Base-by-base conservation (phyloP, 805 yeast genomes). In the Myxozyma melibiosi region DNA sequence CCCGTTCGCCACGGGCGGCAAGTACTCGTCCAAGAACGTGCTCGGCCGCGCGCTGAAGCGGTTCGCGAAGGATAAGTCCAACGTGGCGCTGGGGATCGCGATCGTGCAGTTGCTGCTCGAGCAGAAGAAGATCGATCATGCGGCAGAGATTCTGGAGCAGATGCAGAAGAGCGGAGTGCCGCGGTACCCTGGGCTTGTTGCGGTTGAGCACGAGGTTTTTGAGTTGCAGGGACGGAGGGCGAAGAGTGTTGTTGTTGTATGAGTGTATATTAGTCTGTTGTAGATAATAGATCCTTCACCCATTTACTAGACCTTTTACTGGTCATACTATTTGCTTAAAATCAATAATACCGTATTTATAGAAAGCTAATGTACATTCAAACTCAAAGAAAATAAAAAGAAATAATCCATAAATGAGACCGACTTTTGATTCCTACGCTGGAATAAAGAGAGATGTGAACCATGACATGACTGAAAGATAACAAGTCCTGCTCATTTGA, bases 201-300 rank as follows among this genome's bases (percentile, higher is more conserved):
- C 83, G 27, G 70, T 78, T 4, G 69, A 84, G 28, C 73, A 79
- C 8, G 73, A 80, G 13, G 66, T 84, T 5, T 82, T 80, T 67
- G 85, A 81, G 60, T 14, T 51, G 42, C 44, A 51, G 22, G 43
- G 49, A 33, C 35, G 37, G 41, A 34, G 24, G n/a, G n/a, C n/a
- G n/a, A n/a, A n/a, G n/a, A n/a, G n/a, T n/a, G n/a, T n/a, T n/a
- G n/a, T n/a, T n/a, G n/a, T n/a, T n/a, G n/a, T n/a, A n/a, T n/a
- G n/a, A n/a, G n/a, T n/a, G n/a, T n/a, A n/a, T n/a, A n/a, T n/a
- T n/a, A n/a, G n/a, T n/a, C n/a, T n/a, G n/a, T n/a, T n/a, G n/a
- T n/a, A n/a, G n/a, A n/a, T n/a, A n/a, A n/a, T n/a, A n/a, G n/a
- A n/a, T n/a, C n/a, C n/a, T n/a, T n/a, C n/a, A n/a, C n/a, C n/a